These are phyloP conservation scores for Xylariaceae sp. DNA, from an alignment of 2,329 filamentous ascomycete genomes.

Conservation along the genomic window DNA sequence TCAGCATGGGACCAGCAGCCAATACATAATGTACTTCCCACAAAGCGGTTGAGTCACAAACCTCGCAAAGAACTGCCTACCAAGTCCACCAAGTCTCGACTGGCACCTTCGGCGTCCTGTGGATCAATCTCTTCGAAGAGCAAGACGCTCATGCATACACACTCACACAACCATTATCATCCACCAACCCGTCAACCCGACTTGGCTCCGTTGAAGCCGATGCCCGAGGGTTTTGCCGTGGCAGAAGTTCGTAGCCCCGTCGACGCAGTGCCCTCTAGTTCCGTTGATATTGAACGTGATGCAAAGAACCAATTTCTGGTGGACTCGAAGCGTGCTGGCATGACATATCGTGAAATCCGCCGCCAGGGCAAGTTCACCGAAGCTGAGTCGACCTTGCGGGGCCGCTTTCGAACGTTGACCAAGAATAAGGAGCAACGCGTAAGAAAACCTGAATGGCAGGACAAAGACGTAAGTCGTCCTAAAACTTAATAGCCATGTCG, in stretches of 20 bases:
- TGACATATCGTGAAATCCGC: conserved; percentile 71
- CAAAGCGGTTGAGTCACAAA: conserved; percentile 26
- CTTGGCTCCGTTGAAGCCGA: conserved; percentile 13
- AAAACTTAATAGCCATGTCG: background rate
- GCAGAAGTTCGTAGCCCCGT: background rate
- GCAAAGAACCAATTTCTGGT: conserved; percentile 58
- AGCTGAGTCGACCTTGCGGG: conserved; percentile 75
- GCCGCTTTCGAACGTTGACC: conserved; percentile 68
- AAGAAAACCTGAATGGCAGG: conserved; percentile 68
- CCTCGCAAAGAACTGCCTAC: conserved; percentile 36
- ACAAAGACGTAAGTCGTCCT: conserved; percentile 65
- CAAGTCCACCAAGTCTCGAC: conserved; percentile 32
- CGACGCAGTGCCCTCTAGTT: background rate
- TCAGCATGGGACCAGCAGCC: conserved; percentile 27
- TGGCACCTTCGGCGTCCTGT: conserved; percentile 3
- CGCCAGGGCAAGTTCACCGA: conserved; percentile 60
- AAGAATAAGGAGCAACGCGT: conserved; percentile 67
- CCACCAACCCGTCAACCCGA: conserved; percentile 13
- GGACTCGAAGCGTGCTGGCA: conserved; percentile 57
- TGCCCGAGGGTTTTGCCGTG: conserved; percentile 4
- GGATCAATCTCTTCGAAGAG: conserved; percentile 17
- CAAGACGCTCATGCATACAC: conserved; percentile 14
- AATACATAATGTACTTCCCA: conserved; percentile 14
- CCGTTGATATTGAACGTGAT: conserved; percentile 32
- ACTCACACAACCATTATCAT: conserved; percentile 8